Percentiles rank a stretch among this genome's conserved stretches.
phyloP scores from a whole-genome alignment of 1,284 basidiomycete species.

The Papiliotrema fonsecae region DNA sequence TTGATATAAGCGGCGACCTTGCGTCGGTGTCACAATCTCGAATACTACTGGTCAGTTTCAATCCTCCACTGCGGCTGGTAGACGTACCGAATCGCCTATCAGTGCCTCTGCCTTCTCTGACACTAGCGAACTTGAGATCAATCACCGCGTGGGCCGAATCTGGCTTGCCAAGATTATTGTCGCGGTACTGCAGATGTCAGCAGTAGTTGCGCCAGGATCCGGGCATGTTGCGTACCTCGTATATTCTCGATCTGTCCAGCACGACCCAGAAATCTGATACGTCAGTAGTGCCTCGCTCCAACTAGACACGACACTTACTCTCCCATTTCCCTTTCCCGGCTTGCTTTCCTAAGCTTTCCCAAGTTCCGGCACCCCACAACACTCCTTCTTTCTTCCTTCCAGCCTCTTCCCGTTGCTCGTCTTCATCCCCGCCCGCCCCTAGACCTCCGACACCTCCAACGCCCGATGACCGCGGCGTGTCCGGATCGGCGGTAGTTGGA shows the following conservation, averaged over 20 bases:
- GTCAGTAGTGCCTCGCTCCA: neutral
- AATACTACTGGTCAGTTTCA: slow-evolving; percentile 42
- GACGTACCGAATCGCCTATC: slow-evolving; percentile 44
- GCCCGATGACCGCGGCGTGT: neutral
- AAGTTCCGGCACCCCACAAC: slow-evolving; percentile 44
- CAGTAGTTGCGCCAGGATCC: neutral
- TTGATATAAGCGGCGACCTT: slow-evolving; percentile 51
- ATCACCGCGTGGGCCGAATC: slow-evolving; percentile 41
- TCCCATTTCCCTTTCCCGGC: slow-evolving; percentile 42
- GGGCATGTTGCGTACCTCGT: slow-evolving; percentile 31
- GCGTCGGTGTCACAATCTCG: slow-evolving; percentile 52
- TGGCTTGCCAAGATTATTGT: slow-evolving; percentile 27
- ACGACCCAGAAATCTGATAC: slow-evolving; percentile 48
- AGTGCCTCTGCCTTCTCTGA: slow-evolving; percentile 46
- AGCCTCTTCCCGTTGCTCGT: slow-evolving; percentile 37
- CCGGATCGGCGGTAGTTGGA: neutral
- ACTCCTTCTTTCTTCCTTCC: slow-evolving; percentile 47
- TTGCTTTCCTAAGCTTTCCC: slow-evolving; percentile 42
- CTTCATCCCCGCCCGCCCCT: slow-evolving; percentile 36
- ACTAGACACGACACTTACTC: slow-evolving; percentile 28
- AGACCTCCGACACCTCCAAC: slow-evolving; percentile 37
- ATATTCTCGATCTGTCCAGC: slow-evolving; percentile 44
- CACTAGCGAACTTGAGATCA: slow-evolving; percentile 48
- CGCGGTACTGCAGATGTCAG: slow-evolving; percentile 35
- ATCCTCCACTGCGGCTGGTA: too few species aligned